These are phyloP conservation scores for Pseudonectria foliicola DNA, from an alignment of 2,329 filamentous ascomycete genomes.

Conservation along the genomic window DNA sequence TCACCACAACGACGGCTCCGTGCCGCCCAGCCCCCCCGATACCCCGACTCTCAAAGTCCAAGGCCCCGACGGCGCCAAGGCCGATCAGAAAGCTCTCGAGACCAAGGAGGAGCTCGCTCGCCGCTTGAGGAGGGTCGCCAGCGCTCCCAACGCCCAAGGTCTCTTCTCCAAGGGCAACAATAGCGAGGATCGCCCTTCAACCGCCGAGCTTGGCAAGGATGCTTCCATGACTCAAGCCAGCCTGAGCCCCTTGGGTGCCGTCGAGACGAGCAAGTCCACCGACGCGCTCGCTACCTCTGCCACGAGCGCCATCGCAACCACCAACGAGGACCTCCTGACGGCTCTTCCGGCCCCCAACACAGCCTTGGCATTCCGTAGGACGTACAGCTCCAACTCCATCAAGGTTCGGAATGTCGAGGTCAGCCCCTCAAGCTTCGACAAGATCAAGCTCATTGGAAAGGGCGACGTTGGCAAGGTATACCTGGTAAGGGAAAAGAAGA, in stretches of 20 bases:
- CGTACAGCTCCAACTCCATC: constrained; percentile 98
- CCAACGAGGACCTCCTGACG: constrained; percentile 46
- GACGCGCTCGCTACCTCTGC: constrained; percentile 14
- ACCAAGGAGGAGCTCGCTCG: constrained; percentile 92
- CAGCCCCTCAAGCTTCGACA: constrained; percentile 91
- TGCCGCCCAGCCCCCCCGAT: constrained; percentile 86
- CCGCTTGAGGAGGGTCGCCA: constrained; percentile 88
- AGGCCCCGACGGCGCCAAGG: constrained; percentile 56
- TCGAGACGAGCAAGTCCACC: constrained; percentile 23
- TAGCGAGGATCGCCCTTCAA: constrained; percentile 64
- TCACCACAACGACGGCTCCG: constrained; percentile 90
- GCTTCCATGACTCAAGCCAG: constrained; percentile 52
- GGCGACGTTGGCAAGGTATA: constrained; percentile 99
- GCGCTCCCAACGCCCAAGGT: constrained; percentile 93
- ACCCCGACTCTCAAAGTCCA: constrained; percentile 73
- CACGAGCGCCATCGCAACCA: constrained; percentile 30
- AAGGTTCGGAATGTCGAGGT: constrained; percentile 97
- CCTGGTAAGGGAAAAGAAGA: constrained; percentile 96
- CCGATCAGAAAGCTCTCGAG: constrained; percentile 62
- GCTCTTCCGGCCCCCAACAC: constrained; percentile 61
- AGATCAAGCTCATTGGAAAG: constrained; percentile 99
- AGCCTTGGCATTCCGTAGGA: constrained; percentile 76
- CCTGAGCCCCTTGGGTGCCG: constrained; percentile 32
- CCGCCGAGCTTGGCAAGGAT: constrained; percentile 81
- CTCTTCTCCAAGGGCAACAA: constrained; percentile 58